Percentiles rank a stretch among this genome's conserved stretches.
Evolutionary conservation across 805 yeast species (phyloP).

Genomic region (Zygosaccharomyces gambellarensis): DNA sequence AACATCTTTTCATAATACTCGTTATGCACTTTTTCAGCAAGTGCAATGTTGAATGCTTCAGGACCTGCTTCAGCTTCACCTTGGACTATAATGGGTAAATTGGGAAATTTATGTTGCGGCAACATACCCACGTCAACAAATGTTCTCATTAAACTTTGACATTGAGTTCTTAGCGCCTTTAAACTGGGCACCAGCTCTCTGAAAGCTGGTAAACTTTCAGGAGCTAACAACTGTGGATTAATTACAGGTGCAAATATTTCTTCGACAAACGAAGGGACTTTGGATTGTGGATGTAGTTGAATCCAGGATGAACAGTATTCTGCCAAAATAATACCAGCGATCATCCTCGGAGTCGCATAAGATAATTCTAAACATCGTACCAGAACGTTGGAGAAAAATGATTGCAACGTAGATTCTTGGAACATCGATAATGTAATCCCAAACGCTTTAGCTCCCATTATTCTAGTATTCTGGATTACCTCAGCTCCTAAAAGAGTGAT

Average conservation of each 20-base stretch:
- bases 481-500: slow-evolving; percentile 77
- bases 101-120: slow-evolving; percentile 67
- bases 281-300: slow-evolving; percentile 10
- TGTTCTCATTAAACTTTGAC: slow-evolving; percentile 73
- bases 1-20: slow-evolving; percentile 64
- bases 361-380: slow-evolving; percentile 48
- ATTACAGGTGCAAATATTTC: slow-evolving; percentile 36
- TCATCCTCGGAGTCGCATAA: slow-evolving; percentile 76
- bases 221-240: slow-evolving; percentile 31
- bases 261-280: slow-evolving; percentile 30
- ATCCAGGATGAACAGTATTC: slow-evolving; percentile 48
- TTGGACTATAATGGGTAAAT: slow-evolving; percentile 81
- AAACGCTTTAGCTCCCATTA: slow-evolving; percentile 68
- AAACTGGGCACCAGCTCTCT: slow-evolving; percentile 84
- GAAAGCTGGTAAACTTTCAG: slow-evolving; percentile 45
- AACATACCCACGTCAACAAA: slow-evolving; percentile 75
- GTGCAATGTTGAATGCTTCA: slow-evolving; percentile 77
- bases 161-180: slow-evolving; percentile 79
- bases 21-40: slow-evolving; percentile 64
- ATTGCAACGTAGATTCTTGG: slow-evolving; percentile 37
- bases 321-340: slow-evolving; percentile 63
- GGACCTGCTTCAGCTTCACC: slow-evolving; percentile 95
- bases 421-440: slow-evolving; percentile 60
- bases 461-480: slow-evolving; percentile 66
- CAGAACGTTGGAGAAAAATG: slow-evolving; percentile 37